Evolutionary conservation across 208 protist species (phyloP), one percentile per base, ranked within the genome.

Genomic region (Trypanosoma melophagium): DNA sequence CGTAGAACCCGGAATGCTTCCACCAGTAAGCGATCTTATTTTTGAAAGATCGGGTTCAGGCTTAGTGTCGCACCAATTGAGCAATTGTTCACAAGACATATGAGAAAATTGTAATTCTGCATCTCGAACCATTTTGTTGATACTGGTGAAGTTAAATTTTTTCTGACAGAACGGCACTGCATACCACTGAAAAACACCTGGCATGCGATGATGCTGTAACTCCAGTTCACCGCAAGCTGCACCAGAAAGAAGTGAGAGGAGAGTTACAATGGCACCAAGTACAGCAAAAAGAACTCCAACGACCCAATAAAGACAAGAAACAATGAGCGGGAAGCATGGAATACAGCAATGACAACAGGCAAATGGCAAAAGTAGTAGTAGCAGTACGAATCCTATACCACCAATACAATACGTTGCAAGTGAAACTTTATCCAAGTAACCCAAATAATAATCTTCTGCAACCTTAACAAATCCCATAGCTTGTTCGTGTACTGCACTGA

Each of bases 151-250:
- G 24, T 72, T 47, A 64, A 71, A 63, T 16, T 7, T 47, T 17
- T 62, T 25, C 41, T 79, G 14, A 42, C 58, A 61, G 13, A 41
- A 60, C 3, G 66, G 66, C 1, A 79, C 25, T 44, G 58, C 14
- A 63, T 69, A 69, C 67, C 66, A 70, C 53, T 79, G 66, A 19
- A 79, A 66, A 5, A 79, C 22, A 25, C 73, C 73, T 16, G 73
- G 67, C 7, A 57, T 10, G 1, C 66, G 64, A 24, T 59, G 21
- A 38, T 79, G 50, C 47, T 79, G 67, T 49, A 70, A 25, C 7
- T 40, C 17, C n/a, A 74, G 2, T 50, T 79, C 73, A 28, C 66
- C 73, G 38, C 73, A 79, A 14, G 22, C 14, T 13, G 40, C 53
- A 2, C n/a, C 17, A 45, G 58, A 41, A 21, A 74, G 21, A 28